These are phyloP conservation scores for Phylloporus rhodoxanthus DNA, from an alignment of 768 basidiomycete species.

Conservation along the genomic window DNA sequence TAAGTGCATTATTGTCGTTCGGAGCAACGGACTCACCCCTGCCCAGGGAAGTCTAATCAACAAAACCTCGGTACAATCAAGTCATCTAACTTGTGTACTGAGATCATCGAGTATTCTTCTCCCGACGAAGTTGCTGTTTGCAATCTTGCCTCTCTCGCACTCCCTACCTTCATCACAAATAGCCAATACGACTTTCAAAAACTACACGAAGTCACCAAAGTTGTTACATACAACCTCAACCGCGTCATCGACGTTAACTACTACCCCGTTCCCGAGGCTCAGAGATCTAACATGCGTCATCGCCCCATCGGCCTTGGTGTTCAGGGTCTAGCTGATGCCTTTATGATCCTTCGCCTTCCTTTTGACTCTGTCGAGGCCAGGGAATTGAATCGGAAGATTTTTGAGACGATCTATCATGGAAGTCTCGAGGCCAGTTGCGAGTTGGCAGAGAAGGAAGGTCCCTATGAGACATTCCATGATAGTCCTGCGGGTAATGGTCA, in stretches of 20 bases:
- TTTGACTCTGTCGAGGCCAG: conserved; percentile 89
- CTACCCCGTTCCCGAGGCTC: conserved; percentile 90
- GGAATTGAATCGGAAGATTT: conserved; percentile 89
- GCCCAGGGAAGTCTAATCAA: conserved; percentile 93
- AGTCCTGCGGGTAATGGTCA: conserved; percentile 85
- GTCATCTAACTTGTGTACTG: conserved; percentile 97
- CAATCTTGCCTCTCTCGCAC: conserved; percentile 94
- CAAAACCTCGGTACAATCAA: conserved; percentile 98
- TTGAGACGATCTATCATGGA: conserved; percentile 98
- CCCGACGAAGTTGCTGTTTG: conserved; percentile 98
- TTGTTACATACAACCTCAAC: conserved; percentile 90
- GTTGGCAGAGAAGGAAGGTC: conserved; percentile 69
- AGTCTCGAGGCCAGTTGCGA: conserved; percentile 89
- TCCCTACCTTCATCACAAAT: conserved; percentile 83
- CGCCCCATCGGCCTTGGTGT: conserved; percentile 97
- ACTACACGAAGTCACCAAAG: conserved; percentile 90
- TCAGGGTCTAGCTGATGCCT: conserved; percentile 95
- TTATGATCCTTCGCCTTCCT: conserved; percentile 95
- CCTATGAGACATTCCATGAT: conserved; percentile 86
- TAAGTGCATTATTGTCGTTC: conserved; percentile 34
- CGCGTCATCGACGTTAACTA: conserved; percentile 92
- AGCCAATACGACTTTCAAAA: conserved; percentile 91
- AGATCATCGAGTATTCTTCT: conserved; percentile 97
- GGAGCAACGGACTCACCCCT: not conserved
- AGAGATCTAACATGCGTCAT: conserved; percentile 91